Evolutionary conservation across 202 grass and related monocot genomes (phyloP), one percentile per base, ranked within the genome.

Genomic region (Hordeum pubiflorum): DNA sequence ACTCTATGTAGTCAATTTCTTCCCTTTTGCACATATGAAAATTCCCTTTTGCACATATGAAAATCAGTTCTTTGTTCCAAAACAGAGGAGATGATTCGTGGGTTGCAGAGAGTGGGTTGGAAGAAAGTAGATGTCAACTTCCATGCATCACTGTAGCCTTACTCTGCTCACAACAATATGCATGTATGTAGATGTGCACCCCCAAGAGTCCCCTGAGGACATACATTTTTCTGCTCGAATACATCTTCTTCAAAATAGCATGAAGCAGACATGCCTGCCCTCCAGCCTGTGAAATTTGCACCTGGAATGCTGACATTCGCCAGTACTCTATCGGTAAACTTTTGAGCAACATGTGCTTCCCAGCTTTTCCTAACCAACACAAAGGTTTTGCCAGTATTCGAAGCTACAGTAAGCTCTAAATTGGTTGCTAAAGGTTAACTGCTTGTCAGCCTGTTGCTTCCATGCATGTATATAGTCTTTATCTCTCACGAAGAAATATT

Each of bases 111-210:
- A 69, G 69, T 94, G 55, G 88, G 91, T 46, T 97, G 94, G 94
- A 94, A 85, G 88, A 97, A 97, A 82, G 94, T 97, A 22, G 94
- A 97, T 74, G 87, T 97, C 33, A 89, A 81, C 66, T 97, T 97
- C 80, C 91, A 92, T 69, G 81, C 85, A 2, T 80, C 91, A 46
- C 22, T 70, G 0, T 97, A 89, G 94, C 94, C 94, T 36, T 97
- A 94, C 81, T 90, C 82, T 72, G 91, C 94, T 48, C 94, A 97
- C 58, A 94, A 97, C 48, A 97, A 90, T 82, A 92, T 97, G 14
- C 83, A 92, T 82, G 94, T 97, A 91, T 36, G 75, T 32, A 46
- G 1, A 46, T 50, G 87, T 12, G 21, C 54, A 4, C 20, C 21
- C 33, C 37, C 15, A 69, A 18, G 75, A 55, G 26, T 52, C n/a